Evolutionary conservation across 2,329 filamentous ascomycete genomes (phyloP).

Genomic region (Didymella arachidicola): DNA sequence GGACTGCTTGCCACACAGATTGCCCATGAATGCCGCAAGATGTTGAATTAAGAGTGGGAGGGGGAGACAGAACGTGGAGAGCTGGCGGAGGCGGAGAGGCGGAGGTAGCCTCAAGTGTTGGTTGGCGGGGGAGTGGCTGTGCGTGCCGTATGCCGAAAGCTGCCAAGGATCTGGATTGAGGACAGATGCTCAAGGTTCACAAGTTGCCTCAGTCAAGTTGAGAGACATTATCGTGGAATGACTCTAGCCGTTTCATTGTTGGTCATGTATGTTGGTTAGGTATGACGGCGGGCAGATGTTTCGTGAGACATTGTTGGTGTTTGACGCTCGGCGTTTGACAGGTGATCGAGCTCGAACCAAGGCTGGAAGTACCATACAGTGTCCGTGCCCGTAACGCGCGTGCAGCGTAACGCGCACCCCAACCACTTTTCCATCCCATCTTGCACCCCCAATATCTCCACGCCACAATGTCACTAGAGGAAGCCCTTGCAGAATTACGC

Average conservation of each 20-base stretch:
- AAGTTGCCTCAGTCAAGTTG: neutral
- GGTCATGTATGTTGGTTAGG: neutral
- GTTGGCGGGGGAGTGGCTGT: constrained; percentile 27
- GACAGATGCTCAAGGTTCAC: constrained; percentile 8
- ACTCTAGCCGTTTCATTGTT: neutral
- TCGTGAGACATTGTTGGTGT: constrained; percentile 9
- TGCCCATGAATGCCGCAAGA: constrained; percentile 71
- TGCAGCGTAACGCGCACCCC: no score
- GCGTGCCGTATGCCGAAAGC: constrained; percentile 21
- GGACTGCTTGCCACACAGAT: constrained; percentile 78
- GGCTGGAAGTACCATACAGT: neutral
- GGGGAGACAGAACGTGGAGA: constrained; percentile 1
- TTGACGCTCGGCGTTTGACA: constrained; percentile 13
- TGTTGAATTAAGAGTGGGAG: neutral
- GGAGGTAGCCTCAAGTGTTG: constrained; percentile 31
- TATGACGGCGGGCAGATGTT: constrained; percentile 4
- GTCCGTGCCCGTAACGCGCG: no score
- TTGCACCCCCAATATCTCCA: no score
- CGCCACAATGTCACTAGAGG: no score
- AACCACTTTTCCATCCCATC: no score
- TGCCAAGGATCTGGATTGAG: constrained; percentile 34
- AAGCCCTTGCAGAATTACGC: no score
- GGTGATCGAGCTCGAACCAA: constrained; percentile 3
- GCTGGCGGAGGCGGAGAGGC: constrained; percentile 22
- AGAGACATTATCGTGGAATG: neutral